A percentile compares a stretch with the other conserved stretches of the same genome.
These are phyloP conservation scores for Solanum corneliomulleri DNA, from an alignment of 257 asterid species.

Conservation along the genomic window DNA sequence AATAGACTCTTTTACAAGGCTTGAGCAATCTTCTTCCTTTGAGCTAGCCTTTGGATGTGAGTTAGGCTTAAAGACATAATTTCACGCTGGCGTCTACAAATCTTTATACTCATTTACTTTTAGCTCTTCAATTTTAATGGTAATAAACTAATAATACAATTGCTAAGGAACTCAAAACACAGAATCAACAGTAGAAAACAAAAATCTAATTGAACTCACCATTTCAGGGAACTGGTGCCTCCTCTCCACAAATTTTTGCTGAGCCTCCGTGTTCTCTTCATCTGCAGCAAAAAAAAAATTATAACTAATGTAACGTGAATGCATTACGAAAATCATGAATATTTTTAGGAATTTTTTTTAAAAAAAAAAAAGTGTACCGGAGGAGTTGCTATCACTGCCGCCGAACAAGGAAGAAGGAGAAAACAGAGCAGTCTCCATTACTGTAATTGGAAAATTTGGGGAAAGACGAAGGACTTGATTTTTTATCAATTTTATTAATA, in stretches of 20 bases:
- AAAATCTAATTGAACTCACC: slow-evolving; percentile 20
- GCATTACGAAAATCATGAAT: not conserved
- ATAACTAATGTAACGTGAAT: not conserved
- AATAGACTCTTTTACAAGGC: no score
- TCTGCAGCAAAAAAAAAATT: slow-evolving; percentile 12
- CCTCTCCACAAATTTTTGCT: slow-evolving; percentile 55
- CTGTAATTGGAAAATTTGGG: not conserved
- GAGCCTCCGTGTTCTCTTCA: slow-evolving; percentile 34
- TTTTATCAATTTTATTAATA: not conserved
- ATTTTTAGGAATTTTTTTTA: not conserved
- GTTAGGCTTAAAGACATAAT: no score
- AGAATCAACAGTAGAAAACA: no score
- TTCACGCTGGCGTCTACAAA: not conserved
- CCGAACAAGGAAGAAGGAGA: slow-evolving; percentile 83
- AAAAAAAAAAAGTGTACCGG: slow-evolving; percentile 17
- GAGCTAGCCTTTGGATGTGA: no score
- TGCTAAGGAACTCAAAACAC: not conserved
- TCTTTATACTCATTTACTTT: not conserved
- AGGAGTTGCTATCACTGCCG: slow-evolving; percentile 42
- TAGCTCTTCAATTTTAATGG: not conserved
- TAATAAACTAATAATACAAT: not conserved
- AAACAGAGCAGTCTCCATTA: slow-evolving; percentile 87
- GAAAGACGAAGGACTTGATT: not conserved
- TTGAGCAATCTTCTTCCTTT: no score
- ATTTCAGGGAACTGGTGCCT: slow-evolving; percentile 62